A percentile compares a stretch with the other conserved stretches of the same genome.
phyloP scores from a whole-genome alignment of 352 stramenopile genomes.

The Vaucheria bursata region DNA sequence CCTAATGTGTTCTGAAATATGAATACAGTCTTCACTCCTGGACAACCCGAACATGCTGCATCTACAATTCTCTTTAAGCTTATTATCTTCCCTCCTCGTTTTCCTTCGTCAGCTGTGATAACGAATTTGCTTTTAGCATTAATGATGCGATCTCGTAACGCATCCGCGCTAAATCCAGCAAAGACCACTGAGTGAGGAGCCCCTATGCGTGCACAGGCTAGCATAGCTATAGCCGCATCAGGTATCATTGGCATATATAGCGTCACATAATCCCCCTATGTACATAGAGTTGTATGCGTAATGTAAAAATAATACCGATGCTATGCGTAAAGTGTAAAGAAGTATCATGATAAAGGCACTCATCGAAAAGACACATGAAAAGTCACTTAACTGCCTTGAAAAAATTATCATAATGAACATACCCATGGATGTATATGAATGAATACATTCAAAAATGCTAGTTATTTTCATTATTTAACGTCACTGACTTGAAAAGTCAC shows the following conservation, averaged over 20 bases:
- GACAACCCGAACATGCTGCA: slow-evolving; percentile 66
- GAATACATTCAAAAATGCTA: too few relatives aligned
- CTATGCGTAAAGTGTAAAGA: too few relatives aligned
- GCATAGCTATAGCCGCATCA: slow-evolving; percentile 92
- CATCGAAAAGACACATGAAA: too few relatives aligned
- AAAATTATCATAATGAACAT: too few relatives aligned
- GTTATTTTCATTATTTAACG: too few relatives aligned
- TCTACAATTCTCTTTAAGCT: slow-evolving; percentile 91
- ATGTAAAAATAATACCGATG: too few relatives aligned
- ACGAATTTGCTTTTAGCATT: slow-evolving; percentile 80
- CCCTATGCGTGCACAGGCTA: slow-evolving; percentile 92
- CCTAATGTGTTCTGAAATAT: slow-evolving; percentile 66
- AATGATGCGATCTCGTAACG: slow-evolving; percentile 81
- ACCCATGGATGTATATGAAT: too few relatives aligned
- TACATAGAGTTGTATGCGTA: too few relatives aligned
- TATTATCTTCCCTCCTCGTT: slow-evolving; percentile 78
- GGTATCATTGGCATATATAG: slow-evolving; percentile 99
- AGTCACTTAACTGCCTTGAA: too few relatives aligned
- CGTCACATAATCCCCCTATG: slow-evolving; percentile 84
- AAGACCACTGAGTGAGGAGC: slow-evolving; percentile 94
- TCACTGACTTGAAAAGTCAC: too few relatives aligned
- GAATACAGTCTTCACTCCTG: slow-evolving; percentile 85
- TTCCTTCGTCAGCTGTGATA: slow-evolving; percentile 84
- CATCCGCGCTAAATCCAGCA: slow-evolving; percentile 80
- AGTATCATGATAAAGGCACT: too few relatives aligned